Base-by-base conservation (phyloP, 2,329 filamentous ascomycete genomes). In the Arthrobotrys pseudoclavata region DNA sequence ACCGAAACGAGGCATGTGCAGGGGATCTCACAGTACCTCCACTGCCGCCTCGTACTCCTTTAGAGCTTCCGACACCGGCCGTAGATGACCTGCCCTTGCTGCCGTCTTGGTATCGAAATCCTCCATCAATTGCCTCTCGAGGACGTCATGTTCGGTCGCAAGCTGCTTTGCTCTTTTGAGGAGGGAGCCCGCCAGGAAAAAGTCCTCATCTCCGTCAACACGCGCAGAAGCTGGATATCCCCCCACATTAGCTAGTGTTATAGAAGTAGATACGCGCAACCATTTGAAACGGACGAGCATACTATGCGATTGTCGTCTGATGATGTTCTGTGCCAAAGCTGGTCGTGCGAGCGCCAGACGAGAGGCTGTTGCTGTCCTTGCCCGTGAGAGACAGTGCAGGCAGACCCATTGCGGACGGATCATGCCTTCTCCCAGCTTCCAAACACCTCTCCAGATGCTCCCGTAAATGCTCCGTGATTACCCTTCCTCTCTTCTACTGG, bases 31-130 rank as follows among this genome's bases (percentile, higher is more conserved):
- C 53, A 89, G 84, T 22, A 88, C 86, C 0, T 85, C 84, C 42
- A 86, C 86, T 0, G 88, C 86, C 13, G 84, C 83, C 48, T 91
- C 87, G 86, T 88, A 91, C 79, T 88, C 87, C 70, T 85, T 86
- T 76, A 92, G 84, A 13, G 89, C 89, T 10, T 84, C 80, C 3
- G 87, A 87, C 7, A 91, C 87, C 18, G 86, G 84, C 52, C 87
- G 86, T 42, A 91, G 85, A 82, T 91, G 89, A 80, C 90, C 90
- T 0, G 87, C 85, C 42, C 89, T 87, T 80, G 88, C 89, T 0
- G 89, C 89, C 2, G 85, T 86, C 63, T 86, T 86, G 0, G 86
- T 81, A 80, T 91, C 88, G 81, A 90, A 92, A 57, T 85, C 84
- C 29, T 85, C 84, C 48, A 85, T 85, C 22, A 91, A 86, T 18